These are phyloP conservation scores for Aleurites moluccanus DNA, from an alignment of 441 rosid genomes.

Conservation along the genomic window DNA sequence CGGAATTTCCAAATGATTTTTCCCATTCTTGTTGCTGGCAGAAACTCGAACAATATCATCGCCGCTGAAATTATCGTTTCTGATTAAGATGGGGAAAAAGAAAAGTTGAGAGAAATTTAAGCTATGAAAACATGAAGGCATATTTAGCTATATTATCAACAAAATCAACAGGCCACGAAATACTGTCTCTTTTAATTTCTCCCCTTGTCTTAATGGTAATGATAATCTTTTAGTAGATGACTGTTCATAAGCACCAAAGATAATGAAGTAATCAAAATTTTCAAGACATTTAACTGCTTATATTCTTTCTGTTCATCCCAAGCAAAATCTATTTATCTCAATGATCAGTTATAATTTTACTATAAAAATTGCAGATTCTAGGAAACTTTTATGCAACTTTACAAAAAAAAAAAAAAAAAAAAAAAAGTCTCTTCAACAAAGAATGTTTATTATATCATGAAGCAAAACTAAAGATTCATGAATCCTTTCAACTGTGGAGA, in stretches of 20 bases:
- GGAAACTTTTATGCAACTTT: not conserved
- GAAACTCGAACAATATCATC: constrained; percentile 61
- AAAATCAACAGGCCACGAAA: not conserved
- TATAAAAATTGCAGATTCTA: not conserved
- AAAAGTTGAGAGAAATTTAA: not conserved
- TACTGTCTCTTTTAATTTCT: not conserved
- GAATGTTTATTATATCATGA: not conserved
- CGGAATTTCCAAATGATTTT: constrained; percentile 54
- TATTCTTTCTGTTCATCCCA: not conserved
- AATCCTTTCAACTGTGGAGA: not conserved
- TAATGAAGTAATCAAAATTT: not conserved
- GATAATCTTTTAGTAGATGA: not conserved
- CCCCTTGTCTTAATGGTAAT: not conserved
- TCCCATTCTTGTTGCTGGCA: constrained; percentile 67
- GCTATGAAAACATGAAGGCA: not conserved
- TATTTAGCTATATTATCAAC: not conserved
- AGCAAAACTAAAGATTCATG: not conserved
- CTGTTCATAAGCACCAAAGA: too few relatives aligned
- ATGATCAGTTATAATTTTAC: not conserved
- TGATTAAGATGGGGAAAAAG: constrained; percentile 27
- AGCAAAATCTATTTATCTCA: not conserved
- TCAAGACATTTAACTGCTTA: not conserved
- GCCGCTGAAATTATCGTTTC: constrained; percentile 75
- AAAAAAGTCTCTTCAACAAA: not conserved
- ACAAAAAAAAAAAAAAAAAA: not conserved